phyloP scores from a whole-genome alignment of 164 flowering plant species.

The Vitis rotundifolia region DNA sequence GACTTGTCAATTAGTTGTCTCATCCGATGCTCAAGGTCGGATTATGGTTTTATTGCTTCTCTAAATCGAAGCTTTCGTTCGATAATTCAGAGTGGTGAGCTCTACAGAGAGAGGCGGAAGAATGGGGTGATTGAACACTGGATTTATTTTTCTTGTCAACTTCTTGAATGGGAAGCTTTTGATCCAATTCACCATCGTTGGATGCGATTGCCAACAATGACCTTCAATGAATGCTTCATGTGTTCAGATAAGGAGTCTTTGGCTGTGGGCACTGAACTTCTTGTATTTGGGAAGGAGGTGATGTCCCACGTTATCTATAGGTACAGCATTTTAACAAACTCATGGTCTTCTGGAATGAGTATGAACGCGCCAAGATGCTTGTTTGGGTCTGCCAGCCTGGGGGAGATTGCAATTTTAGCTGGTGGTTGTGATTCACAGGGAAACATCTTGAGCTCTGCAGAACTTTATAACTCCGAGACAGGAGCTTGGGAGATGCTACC shows the following conservation, averaged over 20 bases:
- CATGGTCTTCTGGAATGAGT: constrained; percentile 73
- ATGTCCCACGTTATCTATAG: constrained; percentile 60
- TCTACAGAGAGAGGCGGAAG: constrained; percentile 63
- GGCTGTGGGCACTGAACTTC: constrained; percentile 95
- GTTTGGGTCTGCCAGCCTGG: constrained; percentile 94
- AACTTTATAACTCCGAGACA: constrained; percentile 82
- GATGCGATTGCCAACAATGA: constrained; percentile 86
- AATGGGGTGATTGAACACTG: constrained; percentile 76
- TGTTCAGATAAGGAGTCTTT: constrained; percentile 90
- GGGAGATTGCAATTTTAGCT: constrained; percentile 82
- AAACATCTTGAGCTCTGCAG: constrained; percentile 61
- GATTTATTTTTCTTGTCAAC: constrained; percentile 85
- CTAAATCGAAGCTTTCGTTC: constrained; percentile 62
- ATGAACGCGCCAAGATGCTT: constrained; percentile 86
- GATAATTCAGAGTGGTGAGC: constrained; percentile 62
- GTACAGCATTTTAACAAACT: constrained; percentile 77
- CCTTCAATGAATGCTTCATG: constrained; percentile 69
- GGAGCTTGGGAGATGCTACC: constrained; percentile 65
- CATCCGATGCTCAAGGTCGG: constrained; percentile 75
- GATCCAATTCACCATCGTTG: constrained; percentile 70
- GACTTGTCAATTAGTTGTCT: constrained; percentile 77
- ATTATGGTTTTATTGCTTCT: constrained; percentile 73
- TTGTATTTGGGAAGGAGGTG: constrained; percentile 83
- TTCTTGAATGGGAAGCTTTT: constrained; percentile 89
- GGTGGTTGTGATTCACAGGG: constrained; percentile 88